Evolutionary conservation across 2,329 filamentous ascomycete genomes (phyloP), one percentile per base, ranked within the genome.

Genomic region (Phyllosticta citribraziliensis): DNA sequence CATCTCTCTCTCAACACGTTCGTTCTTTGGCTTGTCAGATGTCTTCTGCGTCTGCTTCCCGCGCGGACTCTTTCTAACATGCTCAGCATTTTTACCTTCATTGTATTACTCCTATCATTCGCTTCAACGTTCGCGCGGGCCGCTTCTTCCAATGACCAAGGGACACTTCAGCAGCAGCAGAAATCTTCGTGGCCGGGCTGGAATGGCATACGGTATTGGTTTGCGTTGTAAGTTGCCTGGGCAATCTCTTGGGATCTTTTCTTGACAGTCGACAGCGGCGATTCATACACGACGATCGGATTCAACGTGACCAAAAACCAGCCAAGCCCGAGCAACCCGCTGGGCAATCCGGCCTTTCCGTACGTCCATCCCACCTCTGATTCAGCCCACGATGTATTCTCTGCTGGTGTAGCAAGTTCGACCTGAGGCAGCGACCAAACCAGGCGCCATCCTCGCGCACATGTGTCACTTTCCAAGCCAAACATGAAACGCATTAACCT

Each of bases 341-440:
- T 87, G 64, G 84, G 85, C 0, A 88, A 88, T 66, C 85, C 85
- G 0, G 55, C 74, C 0, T 83, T 81, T 64, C 80, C 79, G 67
- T 71, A 67, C 63, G 66, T 17, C 2, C 6, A 12, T 22, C 24
- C 5, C 17, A 27, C n/a, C 52, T 17, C 20, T 14, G 14, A 14
- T 22, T 17, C 11, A 14, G 2, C 35, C 51, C 17, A 25, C 51
- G 24, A 53, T 53, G 20, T 53, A 2, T n/a, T 17, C n/a, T n/a
- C 5, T 47, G 12, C 17, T 47, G 17, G 17, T 47, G 17, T 47
- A n/a, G 40, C 40, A n/a, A n/a, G 8, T 5, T 8, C 40, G 40
- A 47, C 40, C 40, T 47, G 40, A 47, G 14, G 40, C 40, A 47
- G 14, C 14, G 6, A 47, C 8, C 40, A 12, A 47, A 47, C 9